Base-by-base conservation (phyloP, 129 eudicot genomes). In the Helichrysum umbraculigerum region DNA sequence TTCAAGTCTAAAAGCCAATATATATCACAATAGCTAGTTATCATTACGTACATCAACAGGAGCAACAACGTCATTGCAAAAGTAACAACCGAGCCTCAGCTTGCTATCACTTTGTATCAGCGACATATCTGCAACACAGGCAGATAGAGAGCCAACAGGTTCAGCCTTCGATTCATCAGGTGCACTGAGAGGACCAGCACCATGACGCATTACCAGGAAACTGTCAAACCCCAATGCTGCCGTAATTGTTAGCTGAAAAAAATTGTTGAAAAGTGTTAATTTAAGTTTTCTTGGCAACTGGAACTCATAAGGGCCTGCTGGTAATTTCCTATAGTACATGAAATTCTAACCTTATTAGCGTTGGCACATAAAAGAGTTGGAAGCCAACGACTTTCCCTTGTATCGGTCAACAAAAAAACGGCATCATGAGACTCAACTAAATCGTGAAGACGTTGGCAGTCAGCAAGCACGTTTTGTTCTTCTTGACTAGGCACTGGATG, bases 141-240 rank as follows among this genome's bases (percentile, higher is more conserved):
- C 72, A 29, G 93, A 79, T 73, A 89, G 81, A 60, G 79, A 77
- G 56, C 70, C 60, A 47, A 59, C 61, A 12, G 76, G 20, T 60
- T 81, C 84, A 20, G 79, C 74, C 76, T 75, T 68, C 3, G 66
- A 74, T 12, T 82, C 87, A 58, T 51, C 62, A 39, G 51, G 32
- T 66, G 74, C 67, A 58, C 30, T 22, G 34, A 83, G 68, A 19
- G 98, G 98, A 76, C 97, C 98, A 70, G 89, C 88, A 80, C 98
- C 98, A 52, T 94, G 98, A 33, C 98, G 97, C 98, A 94, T 94
- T 73, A 94, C 98, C 73, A 94, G 80, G 84, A 94, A 94, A 86
- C 96, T 94, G 70, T 94, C 98, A 78, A 94, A 94, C 47, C 98
- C 98, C 62, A 94, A 81, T 12, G 97, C 98, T 20, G 96, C 96